phyloP scores from a whole-genome alignment of 768 basidiomycete genomes.

The Piloderma croceum region DNA sequence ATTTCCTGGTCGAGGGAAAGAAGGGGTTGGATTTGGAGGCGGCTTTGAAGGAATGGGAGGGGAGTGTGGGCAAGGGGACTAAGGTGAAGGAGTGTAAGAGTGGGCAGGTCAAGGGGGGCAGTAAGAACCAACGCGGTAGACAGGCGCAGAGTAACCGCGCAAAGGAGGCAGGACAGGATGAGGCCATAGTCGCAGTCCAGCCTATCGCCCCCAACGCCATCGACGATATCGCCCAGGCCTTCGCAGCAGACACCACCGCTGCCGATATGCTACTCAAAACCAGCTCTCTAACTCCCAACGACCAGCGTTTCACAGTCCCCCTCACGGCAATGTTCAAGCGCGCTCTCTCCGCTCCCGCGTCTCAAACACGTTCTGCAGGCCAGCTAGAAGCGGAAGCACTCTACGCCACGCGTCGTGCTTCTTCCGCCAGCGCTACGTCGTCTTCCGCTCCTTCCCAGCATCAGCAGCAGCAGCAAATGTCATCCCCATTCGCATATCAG shows the following conservation, averaged over 20 bases:
- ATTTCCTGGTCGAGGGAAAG: slow-evolving; percentile 61
- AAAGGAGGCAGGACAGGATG: not conserved
- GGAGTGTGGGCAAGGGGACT: slow-evolving; percentile 15
- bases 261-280: not conserved
- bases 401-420: no score
- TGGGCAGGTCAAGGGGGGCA: slow-evolving; percentile 3
- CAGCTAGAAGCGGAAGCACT: no score
- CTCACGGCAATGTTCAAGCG: slow-evolving; percentile 65
- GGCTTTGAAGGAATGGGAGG: slow-evolving; percentile 62
- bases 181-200: no score
- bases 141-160: not conserved
- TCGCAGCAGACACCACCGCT: not conserved
- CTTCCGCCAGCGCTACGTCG: no score
- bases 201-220: no score
- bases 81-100: slow-evolving; percentile 5
- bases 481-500: no score
- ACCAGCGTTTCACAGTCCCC: slow-evolving; percentile 38
- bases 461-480: no score
- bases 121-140: slow-evolving; percentile 7
- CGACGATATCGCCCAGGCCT: slow-evolving; percentile 4
- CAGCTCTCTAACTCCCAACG: not conserved
- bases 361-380: slow-evolving; percentile 18
- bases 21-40: slow-evolving; percentile 55
- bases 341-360: slow-evolving; percentile 50
- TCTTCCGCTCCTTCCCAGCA: no score